Percentiles rank a stretch among this genome's conserved stretches.
Conservation (phyloP, 2,329 filamentous ascomycete genomes). For the Verticillium alfalfae region DNA sequence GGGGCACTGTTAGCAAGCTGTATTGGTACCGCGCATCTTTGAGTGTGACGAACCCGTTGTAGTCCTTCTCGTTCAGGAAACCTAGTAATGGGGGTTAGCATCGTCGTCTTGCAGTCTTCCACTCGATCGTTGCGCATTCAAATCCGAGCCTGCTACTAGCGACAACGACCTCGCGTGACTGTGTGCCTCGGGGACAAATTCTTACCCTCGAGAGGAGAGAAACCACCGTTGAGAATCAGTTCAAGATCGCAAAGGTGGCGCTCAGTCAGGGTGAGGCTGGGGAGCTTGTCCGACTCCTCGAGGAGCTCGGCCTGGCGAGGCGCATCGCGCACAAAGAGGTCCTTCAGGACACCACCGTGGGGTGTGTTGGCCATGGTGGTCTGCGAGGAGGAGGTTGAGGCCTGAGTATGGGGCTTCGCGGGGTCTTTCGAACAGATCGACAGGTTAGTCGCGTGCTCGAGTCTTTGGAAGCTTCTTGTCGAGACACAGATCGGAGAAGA, state of each 20-base stretch:
- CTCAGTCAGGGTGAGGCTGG: conserved; percentile 80
- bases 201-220: conserved; percentile 93
- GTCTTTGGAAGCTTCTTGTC: conserved; percentile 5
- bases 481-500: neutral
- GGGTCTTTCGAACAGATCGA: neutral
- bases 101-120: no score
- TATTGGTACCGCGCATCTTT: neutral
- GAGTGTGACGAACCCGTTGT: conserved; percentile 66
- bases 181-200: conserved; percentile 13
- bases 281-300: conserved; percentile 79
- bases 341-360: conserved; percentile 94
- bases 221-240: conserved; percentile 93
- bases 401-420: neutral
- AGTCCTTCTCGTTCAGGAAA: conserved; percentile 97
- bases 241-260: conserved; percentile 97
- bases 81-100: conserved; percentile 40
- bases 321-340: conserved; percentile 89
- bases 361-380: conserved; percentile 60
- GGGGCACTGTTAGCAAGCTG: conserved; percentile 20
- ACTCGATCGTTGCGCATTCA: no score
- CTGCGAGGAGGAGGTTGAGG: neutral
- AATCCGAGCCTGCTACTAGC: conserved; percentile 9
- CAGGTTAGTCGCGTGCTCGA: neutral
- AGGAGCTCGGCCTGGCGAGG: conserved; percentile 74
- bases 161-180: neutral